A percentile compares a stretch with the other conserved stretches of the same genome.
Conservation (phyloP, 176 grass and related monocot genomes). For the Microstegium vimineum region DNA sequence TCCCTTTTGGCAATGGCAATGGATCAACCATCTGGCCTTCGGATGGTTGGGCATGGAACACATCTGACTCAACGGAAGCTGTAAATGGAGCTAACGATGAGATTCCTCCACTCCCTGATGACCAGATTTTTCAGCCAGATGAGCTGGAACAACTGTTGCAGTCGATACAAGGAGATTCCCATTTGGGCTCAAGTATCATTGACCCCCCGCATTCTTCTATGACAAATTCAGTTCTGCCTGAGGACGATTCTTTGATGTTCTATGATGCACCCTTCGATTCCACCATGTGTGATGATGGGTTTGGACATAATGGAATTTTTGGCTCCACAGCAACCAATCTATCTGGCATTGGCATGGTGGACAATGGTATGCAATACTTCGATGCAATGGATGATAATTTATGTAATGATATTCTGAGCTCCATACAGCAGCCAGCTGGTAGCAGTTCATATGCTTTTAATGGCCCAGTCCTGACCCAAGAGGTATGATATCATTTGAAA, state of each 20-base stretch:
- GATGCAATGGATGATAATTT: slow-evolving; percentile 71
- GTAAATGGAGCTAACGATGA: slow-evolving; percentile 31
- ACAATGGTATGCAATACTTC: slow-evolving; percentile 58
- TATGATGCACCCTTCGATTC: slow-evolving; percentile 62
- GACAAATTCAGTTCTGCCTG: slow-evolving; percentile 39
- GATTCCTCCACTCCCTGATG: slow-evolving; percentile 29
- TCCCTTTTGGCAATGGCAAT: slow-evolving; percentile 22
- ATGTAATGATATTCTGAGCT: slow-evolving; percentile 46
- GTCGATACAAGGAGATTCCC: slow-evolving; percentile 38
- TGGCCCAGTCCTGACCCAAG: slow-evolving; percentile 37
- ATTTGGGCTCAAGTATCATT: slow-evolving; percentile 23
- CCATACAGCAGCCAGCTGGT: slow-evolving; percentile 35
- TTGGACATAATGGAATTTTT: slow-evolving; percentile 45
- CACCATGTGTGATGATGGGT: slow-evolving; percentile 39
- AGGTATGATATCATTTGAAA: slow-evolving; percentile 39
- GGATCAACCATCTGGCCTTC: slow-evolving; percentile 42
- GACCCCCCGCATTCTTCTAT: slow-evolving; percentile 5
- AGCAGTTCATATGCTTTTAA: slow-evolving; percentile 30
- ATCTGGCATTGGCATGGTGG: slow-evolving; percentile 48
- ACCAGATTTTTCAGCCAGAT: slow-evolving; percentile 33
- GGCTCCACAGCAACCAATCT: slow-evolving; percentile 36
- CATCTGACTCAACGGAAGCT: slow-evolving; percentile 12
- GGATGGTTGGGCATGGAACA: slow-evolving; percentile 35
- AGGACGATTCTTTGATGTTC: slow-evolving; percentile 43
- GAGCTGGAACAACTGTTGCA: slow-evolving; percentile 39